These are phyloP conservation scores for Podospora didyma DNA, from an alignment of 495 filamentous ascomycete genomes.

Conservation along the genomic window DNA sequence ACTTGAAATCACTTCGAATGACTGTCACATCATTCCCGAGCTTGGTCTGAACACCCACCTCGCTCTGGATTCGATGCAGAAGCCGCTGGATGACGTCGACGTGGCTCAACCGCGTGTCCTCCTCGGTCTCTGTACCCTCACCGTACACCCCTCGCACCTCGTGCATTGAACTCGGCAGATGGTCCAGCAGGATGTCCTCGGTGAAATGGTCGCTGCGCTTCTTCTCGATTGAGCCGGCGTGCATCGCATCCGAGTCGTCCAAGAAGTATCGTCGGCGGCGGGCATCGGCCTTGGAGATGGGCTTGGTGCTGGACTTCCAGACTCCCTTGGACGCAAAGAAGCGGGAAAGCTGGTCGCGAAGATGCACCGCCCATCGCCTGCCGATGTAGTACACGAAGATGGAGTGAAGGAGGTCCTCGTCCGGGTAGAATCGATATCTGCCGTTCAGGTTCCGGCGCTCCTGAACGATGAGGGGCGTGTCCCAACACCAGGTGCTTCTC, in stretches of 20 bases:
- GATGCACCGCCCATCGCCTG: conserved; percentile 20
- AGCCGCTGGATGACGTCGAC: conserved; percentile 51
- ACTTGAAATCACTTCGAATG: conserved; percentile 59
- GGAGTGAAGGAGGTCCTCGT: conserved; percentile 63
- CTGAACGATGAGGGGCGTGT: conserved; percentile 22
- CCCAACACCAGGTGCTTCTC: conserved; percentile 58
- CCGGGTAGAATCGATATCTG: conserved; percentile 63
- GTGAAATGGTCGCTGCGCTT: conserved; percentile 13
- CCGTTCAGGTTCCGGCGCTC: conserved; percentile 61
- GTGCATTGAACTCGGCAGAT: conserved; percentile 43
- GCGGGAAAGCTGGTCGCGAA: conserved; percentile 27
- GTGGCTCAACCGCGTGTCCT: conserved; percentile 15
- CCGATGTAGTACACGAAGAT: conserved; percentile 64
- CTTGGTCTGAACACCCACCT: conserved; percentile 51
- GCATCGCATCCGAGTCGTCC: neutral
- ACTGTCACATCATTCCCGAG: conserved; percentile 53
- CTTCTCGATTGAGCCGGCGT: neutral
- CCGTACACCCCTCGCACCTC: conserved; percentile 21
- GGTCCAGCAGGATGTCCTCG: conserved; percentile 37
- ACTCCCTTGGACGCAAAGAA: conserved; percentile 43
- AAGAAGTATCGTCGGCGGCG: conserved; percentile 22
- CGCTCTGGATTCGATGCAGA: conserved; percentile 55
- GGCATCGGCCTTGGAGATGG: conserved; percentile 18
- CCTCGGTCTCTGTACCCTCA: conserved; percentile 14
- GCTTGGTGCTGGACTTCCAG: conserved; percentile 28